Conservation (phyloP, 1,139 yeast genomes). For the Sugiyamaella pinicola region DNA sequence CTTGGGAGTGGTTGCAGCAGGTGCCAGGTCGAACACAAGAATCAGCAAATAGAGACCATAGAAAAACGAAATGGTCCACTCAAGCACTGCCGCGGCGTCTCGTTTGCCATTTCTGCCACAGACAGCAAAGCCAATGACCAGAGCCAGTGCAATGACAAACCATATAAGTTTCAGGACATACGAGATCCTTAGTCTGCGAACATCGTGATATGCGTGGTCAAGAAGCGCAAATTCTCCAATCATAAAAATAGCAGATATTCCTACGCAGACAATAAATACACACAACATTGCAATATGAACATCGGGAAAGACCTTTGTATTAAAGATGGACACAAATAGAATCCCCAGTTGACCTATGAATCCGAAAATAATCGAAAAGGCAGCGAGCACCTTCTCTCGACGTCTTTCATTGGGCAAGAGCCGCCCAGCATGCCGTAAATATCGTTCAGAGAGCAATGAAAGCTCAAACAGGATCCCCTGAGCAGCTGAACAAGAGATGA, state of each 20-base stretch:
- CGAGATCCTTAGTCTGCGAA: conserved; percentile 47
- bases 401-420: conserved; percentile 56
- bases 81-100: conserved; percentile 62
- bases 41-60: conserved; percentile 70
- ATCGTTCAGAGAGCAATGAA: conserved; percentile 61
- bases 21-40: conserved; percentile 70
- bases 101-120: conserved; percentile 46
- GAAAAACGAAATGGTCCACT: conserved; percentile 84
- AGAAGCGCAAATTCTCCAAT: conserved; percentile 62
- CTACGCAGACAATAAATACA: conserved; percentile 71
- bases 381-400: conserved; percentile 54
- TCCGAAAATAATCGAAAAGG: conserved; percentile 55
- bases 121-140: conserved; percentile 71
- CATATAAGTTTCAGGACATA: conserved; percentile 58
- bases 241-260: conserved; percentile 63
- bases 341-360: conserved; percentile 76
- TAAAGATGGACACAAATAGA: conserved; percentile 71
- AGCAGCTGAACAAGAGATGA: conserved; percentile 75
- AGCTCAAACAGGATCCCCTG: conserved; percentile 78
- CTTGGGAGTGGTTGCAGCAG: conserved; percentile 40
- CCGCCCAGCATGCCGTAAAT: conserved; percentile 55
- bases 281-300: conserved; percentile 74
- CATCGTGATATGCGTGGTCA: conserved; percentile 54
- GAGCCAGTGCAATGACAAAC: conserved; percentile 65
- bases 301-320: conserved; percentile 58